These are phyloP conservation scores for Backusella sp. DNA, from an alignment of 192 early-diverging fungal genomes.

Conservation along the genomic window DNA sequence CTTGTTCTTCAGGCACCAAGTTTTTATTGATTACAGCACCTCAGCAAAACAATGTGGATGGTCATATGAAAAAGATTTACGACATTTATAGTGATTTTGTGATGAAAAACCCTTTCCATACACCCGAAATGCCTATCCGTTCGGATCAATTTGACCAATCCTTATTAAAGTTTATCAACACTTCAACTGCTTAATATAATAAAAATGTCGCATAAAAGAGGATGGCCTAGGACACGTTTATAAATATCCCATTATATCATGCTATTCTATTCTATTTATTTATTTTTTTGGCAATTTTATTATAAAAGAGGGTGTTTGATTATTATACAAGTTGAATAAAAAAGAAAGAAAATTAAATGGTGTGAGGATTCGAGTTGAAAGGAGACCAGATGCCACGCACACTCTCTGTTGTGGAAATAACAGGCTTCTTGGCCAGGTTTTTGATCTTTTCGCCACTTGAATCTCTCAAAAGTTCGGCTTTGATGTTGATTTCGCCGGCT, in stretches of 20 bases:
- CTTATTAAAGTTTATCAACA: slow-evolving; percentile 66
- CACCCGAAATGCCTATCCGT: slow-evolving; percentile 97
- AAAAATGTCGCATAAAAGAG: too few species aligned
- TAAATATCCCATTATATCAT: too few species aligned
- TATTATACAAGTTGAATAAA: background rate
- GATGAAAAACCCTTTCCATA: slow-evolving; percentile 99
- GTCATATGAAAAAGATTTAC: slow-evolving; percentile 66
- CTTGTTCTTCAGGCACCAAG: slow-evolving; percentile 70
- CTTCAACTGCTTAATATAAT: slow-evolving; percentile 15
- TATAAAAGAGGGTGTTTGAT: background rate
- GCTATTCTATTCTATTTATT: background rate
- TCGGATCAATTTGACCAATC: slow-evolving; percentile 91
- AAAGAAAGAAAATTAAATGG: slow-evolving; percentile 43
- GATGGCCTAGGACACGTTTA: too few species aligned
- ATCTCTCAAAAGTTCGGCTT: slow-evolving; percentile 61
- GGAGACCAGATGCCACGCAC: slow-evolving; percentile 85
- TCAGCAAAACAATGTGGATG: slow-evolving; percentile 67
- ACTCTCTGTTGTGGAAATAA: slow-evolving; percentile 74
- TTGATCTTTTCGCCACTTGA: slow-evolving; percentile 61
- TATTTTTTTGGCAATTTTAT: background rate
- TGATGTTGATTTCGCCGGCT: slow-evolving; percentile 57
- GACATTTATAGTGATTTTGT: slow-evolving; percentile 93
- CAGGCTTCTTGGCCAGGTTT: slow-evolving; percentile 63
- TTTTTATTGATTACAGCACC: slow-evolving; percentile 91
- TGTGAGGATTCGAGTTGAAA: slow-evolving; percentile 69